A percentile compares a stretch with the other conserved stretches of the same genome.
Conservation (phyloP, 192 early-diverging fungal species). For the Pilaira anomala region DNA sequence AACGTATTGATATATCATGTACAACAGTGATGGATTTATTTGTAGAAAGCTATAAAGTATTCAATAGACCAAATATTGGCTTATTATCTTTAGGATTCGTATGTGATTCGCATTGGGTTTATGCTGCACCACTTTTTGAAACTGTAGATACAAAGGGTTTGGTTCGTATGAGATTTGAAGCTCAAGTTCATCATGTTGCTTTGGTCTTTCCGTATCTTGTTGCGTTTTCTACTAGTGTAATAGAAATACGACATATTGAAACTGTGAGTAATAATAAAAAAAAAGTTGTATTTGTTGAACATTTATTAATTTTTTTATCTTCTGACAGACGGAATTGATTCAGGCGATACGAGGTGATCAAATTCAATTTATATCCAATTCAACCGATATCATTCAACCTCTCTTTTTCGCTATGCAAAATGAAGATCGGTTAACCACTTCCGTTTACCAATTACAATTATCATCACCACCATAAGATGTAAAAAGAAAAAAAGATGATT, state of each 20-base stretch:
- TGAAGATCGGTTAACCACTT: not conserved
- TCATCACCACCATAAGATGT: too few species aligned
- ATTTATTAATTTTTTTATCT: not conserved
- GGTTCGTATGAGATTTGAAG: conserved; percentile 4
- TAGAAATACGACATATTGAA: conserved; percentile 20
- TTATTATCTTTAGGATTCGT: too few species aligned
- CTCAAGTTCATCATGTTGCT: not conserved
- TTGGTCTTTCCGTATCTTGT: conserved; percentile 12
- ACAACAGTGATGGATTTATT: not conserved
- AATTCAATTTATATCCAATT: conserved; percentile 13
- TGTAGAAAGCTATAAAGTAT: not conserved
- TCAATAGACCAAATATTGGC: not conserved
- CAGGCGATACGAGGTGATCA: conserved; percentile 19
- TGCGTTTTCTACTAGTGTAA: conserved; percentile 10
- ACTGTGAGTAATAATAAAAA: conserved; percentile 11
- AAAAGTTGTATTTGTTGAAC: not conserved
- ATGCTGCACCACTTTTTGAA: not conserved
- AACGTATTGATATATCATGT: conserved; percentile 12
- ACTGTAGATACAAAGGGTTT: not conserved
- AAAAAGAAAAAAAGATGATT: too few species aligned
- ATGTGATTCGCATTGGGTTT: not conserved
- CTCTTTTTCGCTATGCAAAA: not conserved
- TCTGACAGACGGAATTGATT: conserved; percentile 10
- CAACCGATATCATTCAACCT: not conserved
- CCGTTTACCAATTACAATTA: not conserved